A percentile compares a stretch with the other conserved stretches of the same genome.
phyloP scores from a whole-genome alignment of 257 asterid genomes.

The Parsonsia alboflavescens region DNA sequence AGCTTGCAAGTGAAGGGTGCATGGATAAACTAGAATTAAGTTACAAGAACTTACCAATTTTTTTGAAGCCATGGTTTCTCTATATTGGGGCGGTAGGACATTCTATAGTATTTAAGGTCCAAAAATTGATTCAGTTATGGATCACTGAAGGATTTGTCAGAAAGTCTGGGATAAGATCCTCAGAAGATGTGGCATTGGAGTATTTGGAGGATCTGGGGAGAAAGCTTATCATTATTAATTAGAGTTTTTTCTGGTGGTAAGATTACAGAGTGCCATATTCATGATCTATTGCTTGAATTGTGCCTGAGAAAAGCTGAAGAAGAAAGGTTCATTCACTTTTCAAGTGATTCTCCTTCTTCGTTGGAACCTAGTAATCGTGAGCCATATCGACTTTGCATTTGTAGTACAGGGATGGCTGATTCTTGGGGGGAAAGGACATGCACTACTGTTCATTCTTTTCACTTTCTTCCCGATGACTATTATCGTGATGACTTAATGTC shows the following conservation, averaged over 20 bases:
- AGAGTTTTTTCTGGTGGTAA: too few species aligned
- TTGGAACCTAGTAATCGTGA: too few species aligned
- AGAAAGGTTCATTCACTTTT: not conserved
- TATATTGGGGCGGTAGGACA: not conserved
- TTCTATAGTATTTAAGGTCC: not conserved
- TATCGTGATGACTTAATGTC: not conserved
- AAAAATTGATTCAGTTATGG: not conserved
- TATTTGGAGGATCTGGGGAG: not conserved
- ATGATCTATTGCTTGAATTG: too few species aligned
- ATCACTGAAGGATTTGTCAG: not conserved
- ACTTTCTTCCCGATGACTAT: not conserved
- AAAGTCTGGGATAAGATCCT: not conserved
- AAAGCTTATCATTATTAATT: not conserved
- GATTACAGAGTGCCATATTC: too few species aligned
- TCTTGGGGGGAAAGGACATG: not conserved
- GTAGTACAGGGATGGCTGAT: not conserved
- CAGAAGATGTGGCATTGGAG: not conserved
- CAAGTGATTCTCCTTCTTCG: not conserved
- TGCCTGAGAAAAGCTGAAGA: too few species aligned
- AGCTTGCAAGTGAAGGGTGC: not conserved
- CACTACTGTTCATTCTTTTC: not conserved
- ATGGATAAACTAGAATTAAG: not conserved
- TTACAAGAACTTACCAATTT: not conserved
- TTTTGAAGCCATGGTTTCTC: not conserved
- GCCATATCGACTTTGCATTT: not conserved